Evolutionary conservation across 768 basidiomycete genomes (phyloP), one percentile per base, ranked within the genome.

Genomic region (Tylopilus intermedius): DNA sequence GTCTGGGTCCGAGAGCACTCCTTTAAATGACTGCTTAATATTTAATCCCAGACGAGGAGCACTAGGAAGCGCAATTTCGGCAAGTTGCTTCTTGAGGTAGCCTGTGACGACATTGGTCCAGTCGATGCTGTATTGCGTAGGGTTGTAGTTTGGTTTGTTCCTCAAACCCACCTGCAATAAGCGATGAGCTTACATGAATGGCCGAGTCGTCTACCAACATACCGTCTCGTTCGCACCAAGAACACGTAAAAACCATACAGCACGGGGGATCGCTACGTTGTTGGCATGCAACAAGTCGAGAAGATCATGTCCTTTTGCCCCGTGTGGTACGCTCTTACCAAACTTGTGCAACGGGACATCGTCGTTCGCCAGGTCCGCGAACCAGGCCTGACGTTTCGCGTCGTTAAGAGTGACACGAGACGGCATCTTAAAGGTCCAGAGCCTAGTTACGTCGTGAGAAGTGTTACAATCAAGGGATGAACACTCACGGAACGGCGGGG

Each of bases 171-270:
- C 81, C 88, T 88, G 55, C 45, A 30, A 45, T 2, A 22, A 27
- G 46, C 26, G 43, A 38, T 57, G 14, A 53, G 47, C 5, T 30
- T n/a, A 22, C n/a, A 22, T 42, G 46, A 45, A 30, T 8, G 2
- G 55, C 1, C 22, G 33, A 38, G 49, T 41, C 30, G 42, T 38
- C 53, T n/a, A 33, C 21, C 22, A 8, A 54, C 53, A 10, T 63
- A 90, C 89, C 45, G 87, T 89, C 70, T 94, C 91, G 59, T 92
- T 91, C 18, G 86, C 89, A 24, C 91, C 91, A 60, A 91, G 82
- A 4, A 91, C 89, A 18, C 90, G 80, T 26, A 93, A 74, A 64
- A 92, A 88, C 91, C 91, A 94, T 7, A 92, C 82, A 4, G 91
- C 91, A 42, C 91, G 79, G 2, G 86, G 77, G 32, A 90, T 86